These are phyloP conservation scores for Cutaneotrichosporon sp. DNA, from an alignment of 1,284 basidiomycete species.

Conservation along the genomic window DNA sequence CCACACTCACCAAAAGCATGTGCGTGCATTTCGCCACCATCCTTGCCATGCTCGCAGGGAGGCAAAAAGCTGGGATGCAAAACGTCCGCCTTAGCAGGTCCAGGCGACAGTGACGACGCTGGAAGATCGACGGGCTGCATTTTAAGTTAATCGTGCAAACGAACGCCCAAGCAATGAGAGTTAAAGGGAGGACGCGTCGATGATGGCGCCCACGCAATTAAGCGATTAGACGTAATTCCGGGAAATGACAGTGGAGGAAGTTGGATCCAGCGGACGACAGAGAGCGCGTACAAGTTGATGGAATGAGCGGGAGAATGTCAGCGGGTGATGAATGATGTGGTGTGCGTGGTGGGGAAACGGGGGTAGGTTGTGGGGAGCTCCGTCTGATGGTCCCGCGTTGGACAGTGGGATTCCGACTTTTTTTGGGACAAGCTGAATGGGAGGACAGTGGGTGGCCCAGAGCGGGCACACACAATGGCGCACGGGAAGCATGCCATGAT, in stretches of 20 bases:
- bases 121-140: conserved; percentile 15
- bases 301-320: too few relatives aligned
- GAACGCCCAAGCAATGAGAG: too few relatives aligned
- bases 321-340: background rate
- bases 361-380: background rate
- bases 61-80: conserved; percentile 41
- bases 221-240: too few relatives aligned
- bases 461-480: too few relatives aligned
- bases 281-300: too few relatives aligned
- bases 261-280: too few relatives aligned
- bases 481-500: background rate
- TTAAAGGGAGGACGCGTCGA: too few relatives aligned
- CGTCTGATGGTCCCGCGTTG: too few relatives aligned
- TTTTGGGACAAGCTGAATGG: conserved; percentile 5
- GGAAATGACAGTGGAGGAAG: too few relatives aligned
- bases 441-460: too few relatives aligned
- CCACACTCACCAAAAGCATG: conserved; percentile 42
- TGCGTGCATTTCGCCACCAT: conserved; percentile 43
- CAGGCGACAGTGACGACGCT: background rate
- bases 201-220: too few relatives aligned
- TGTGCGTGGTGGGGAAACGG: background rate
- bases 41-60: conserved; percentile 37
- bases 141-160: too few relatives aligned
- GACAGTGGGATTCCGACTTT: background rate
- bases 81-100: conserved; percentile 26